These are phyloP conservation scores for Pleurotus tuber-regium DNA, from an alignment of 768 basidiomycete genomes.

Conservation along the genomic window DNA sequence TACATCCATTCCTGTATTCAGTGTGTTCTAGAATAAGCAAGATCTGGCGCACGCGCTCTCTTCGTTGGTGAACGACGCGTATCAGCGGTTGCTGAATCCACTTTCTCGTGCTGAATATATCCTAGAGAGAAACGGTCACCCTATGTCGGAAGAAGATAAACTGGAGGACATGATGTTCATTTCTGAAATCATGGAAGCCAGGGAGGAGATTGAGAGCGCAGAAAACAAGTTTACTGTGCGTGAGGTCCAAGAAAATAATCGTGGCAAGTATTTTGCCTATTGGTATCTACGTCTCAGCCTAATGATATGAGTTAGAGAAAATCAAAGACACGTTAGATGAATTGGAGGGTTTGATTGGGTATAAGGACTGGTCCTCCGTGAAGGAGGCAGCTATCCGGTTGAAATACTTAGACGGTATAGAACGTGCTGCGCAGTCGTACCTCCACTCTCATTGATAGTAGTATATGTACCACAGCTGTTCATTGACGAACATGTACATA, in stretches of 20 bases:
- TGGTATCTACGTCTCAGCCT: neutral
- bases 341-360: constrained; percentile 49
- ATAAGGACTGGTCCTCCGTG: constrained; percentile 52
- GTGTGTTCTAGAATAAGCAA: constrained; percentile 44
- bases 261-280: constrained; percentile 31
- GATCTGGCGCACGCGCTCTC: constrained; percentile 66
- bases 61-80: constrained; percentile 78
- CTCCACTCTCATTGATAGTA: neutral
- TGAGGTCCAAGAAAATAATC: constrained; percentile 50
- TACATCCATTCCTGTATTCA: neutral
- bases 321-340: constrained; percentile 42
- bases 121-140: constrained; percentile 56
- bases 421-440: constrained; percentile 37
- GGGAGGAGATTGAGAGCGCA: constrained; percentile 75
- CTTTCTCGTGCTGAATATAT: constrained; percentile 80
- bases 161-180: constrained; percentile 71
- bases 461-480: neutral
- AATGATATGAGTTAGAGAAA: constrained; percentile 39
- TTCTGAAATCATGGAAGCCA: constrained; percentile 71
- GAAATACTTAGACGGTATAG: constrained; percentile 69
- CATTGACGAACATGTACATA: neutral
- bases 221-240: constrained; percentile 46
- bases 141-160: constrained; percentile 66
- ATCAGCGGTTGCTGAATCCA: constrained; percentile 71
- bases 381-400: constrained; percentile 65